Evolutionary conservation across 2,329 filamentous ascomycete species (phyloP), one percentile per base, ranked within the genome.

Genomic region (Aspergillus unguis): DNA sequence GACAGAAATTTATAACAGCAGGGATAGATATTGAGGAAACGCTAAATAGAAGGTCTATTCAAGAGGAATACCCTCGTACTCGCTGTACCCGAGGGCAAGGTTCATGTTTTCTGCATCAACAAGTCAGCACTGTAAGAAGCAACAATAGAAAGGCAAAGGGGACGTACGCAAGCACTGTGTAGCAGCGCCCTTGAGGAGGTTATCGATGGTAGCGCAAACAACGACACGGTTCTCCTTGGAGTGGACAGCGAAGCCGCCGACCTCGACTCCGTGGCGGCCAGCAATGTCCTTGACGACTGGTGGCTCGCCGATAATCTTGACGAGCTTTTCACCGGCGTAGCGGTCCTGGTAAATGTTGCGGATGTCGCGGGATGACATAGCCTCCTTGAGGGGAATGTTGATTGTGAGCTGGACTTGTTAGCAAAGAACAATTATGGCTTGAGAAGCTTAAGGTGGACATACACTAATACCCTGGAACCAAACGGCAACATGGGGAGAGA

Each of bases 391-490:
- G 9, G 92, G 92, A 45, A 97, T 89, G 67, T 85, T 91, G 72
- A 97, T 92, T 36, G 91, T 92, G 73, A 92, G 88, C 77, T 81
- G 43, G n/a, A 50, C 52, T 50, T n/a, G 53, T 65, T 59, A 65
- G 58, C 28, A 17, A 17, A n/a, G n/a, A 9, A 44, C 11, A 11
- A 43, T 25, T 33, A 46, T 28, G 11, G 17, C 3, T 6, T 25
- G 10, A 6, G 37, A 25, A 5, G 36, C 23, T 26, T 29, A 17
- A 31, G 6, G 4, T 25, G 33, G 43, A 65, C 69, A 71, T 75
- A 80, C 77, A 68, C 90, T 85, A 62, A 97, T 97, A 58, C 92
- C 92, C 68, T 95, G 87, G 82, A 97, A 97, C 92, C 91, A 97
- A 10, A 87, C 85, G n/a, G 91, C 90, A 26, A 96, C 92, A 71